Evolutionary conservation across 2,329 filamentous ascomycete genomes (phyloP).

Genomic region (Lithohypha guttulata): DNA sequence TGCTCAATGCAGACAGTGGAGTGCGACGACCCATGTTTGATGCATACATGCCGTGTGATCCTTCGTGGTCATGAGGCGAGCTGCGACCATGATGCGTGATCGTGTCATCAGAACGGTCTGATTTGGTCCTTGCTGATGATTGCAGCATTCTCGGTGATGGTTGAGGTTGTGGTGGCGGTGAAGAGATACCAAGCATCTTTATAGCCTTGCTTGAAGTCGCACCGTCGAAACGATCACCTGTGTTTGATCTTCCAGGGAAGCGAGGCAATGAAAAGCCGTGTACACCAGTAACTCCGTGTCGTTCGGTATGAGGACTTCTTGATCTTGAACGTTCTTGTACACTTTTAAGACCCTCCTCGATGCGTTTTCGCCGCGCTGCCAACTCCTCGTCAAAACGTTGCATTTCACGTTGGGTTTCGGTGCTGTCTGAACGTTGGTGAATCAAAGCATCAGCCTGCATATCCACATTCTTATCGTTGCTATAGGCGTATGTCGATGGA

Average conservation of each 20-base stretch:
- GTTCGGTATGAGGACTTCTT: slow-evolving; percentile 33
- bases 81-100: no score
- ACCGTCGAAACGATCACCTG: slow-evolving; percentile 25
- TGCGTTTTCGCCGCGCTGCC: slow-evolving; percentile 36
- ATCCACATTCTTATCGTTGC: slow-evolving; percentile 7
- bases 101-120: no score
- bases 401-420: slow-evolving; percentile 39
- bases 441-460: slow-evolving; percentile 3
- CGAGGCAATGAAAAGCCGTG: slow-evolving; percentile 25
- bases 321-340: slow-evolving; percentile 34
- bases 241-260: slow-evolving; percentile 34
- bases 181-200: slow-evolving; percentile 32
- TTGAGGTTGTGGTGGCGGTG: slow-evolving; percentile 1
- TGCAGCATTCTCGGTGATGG: neutral
- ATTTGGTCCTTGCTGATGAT: neutral
- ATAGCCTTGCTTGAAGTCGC: slow-evolving; percentile 29
- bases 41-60: neutral
- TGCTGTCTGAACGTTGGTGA: slow-evolving; percentile 35
- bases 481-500: no score
- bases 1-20: neutral
- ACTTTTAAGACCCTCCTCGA: slow-evolving; percentile 38
- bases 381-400: slow-evolving; percentile 39
- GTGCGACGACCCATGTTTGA: neutral
- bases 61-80: neutral
- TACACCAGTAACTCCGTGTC: slow-evolving; percentile 11